These are phyloP conservation scores for Fusarium armeniacum DNA, from an alignment of 2,329 filamentous ascomycete species.

Conservation along the genomic window DNA sequence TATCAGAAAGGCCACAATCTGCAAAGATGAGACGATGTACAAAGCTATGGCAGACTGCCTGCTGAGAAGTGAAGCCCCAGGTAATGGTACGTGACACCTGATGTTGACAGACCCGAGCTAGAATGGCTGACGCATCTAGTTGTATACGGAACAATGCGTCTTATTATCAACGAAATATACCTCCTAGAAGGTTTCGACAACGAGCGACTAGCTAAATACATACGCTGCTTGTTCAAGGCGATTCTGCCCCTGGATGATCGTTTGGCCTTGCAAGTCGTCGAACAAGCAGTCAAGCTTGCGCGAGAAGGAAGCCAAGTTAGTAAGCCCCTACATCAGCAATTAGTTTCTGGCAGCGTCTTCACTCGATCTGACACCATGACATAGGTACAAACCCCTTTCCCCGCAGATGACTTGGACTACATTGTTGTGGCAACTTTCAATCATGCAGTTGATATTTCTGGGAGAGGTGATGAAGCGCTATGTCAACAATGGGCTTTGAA, in stretches of 20 bases:
- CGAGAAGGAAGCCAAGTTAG: constrained; percentile 63
- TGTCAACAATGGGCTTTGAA: constrained; percentile 74
- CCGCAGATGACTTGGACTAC: constrained; percentile 79
- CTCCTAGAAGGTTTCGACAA: constrained; percentile 68
- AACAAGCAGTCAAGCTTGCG: constrained; percentile 71
- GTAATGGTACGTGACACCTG: constrained; percentile 59
- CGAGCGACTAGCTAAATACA: constrained; percentile 78
- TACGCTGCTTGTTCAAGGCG: constrained; percentile 81
- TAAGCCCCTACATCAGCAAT: not conserved
- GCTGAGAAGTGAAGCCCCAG: constrained; percentile 66
- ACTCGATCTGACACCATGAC: constrained; percentile 7
- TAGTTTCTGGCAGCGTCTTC: constrained; percentile 20
- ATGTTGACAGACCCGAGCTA: not conserved
- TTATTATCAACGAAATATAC: constrained; percentile 79
- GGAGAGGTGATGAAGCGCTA: constrained; percentile 65
- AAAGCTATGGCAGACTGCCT: constrained; percentile 77
- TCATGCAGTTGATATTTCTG: constrained; percentile 76
- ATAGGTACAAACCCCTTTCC: constrained; percentile 67
- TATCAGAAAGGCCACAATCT: constrained; percentile 65
- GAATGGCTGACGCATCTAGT: constrained; percentile 54
- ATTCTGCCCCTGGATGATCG: constrained; percentile 70
- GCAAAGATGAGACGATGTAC: constrained; percentile 62
- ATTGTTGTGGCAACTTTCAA: constrained; percentile 79
- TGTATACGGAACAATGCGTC: constrained; percentile 68
- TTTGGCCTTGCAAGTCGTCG: constrained; percentile 71